Evolutionary conservation across 768 basidiomycete species (phyloP), one percentile per base, ranked within the genome.

Genomic region (Epithele typhae): DNA sequence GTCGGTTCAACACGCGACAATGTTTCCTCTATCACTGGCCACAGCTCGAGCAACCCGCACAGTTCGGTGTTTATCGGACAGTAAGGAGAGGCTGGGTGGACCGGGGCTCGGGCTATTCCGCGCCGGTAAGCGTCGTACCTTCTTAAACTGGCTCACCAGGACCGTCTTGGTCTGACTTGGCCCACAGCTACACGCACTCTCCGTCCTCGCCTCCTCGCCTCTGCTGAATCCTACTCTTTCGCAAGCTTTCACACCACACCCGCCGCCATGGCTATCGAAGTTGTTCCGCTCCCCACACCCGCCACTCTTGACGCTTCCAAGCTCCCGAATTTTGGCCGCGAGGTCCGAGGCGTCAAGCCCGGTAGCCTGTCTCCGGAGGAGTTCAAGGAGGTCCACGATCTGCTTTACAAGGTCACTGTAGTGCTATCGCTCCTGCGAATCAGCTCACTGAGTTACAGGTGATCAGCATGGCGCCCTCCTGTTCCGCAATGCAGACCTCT

Each of bases 291-390:
- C 5, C 78, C 87, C 6, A 70, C 89, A 3, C 87, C 92, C 15
- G 64, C 78, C n/a, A 78, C 81, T 24, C 85, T 84, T 10, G 82
- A 92, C 60, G 61, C 81, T 5, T 66, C 76, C 32, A 77, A 78
- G 64, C 84, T 92, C 61, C 57, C 65, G 30, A 69, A 81, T 47
- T 91, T 93, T 64, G 92, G 92, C 2, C 73, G 84, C 24, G 75
- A 87, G 60, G 88, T 93, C 34, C 78, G 76, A 55, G 87, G 86
- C 10, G 71, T 87, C 39, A 67, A 86, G 57, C 89, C 87, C 0
- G 83, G 76, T 0, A 68, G 68, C 10, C 71, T 91, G 37, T 70
- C 76, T 5, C 69, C 77, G 14, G 76, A 75, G 35, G 67, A 86
- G 61, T 82, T 88, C 62, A 65, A 75, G 33, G 78, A 88, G 65